phyloP scores from a whole-genome alignment of 306 rosid genomes.

The Arachis stenosperma region DNA sequence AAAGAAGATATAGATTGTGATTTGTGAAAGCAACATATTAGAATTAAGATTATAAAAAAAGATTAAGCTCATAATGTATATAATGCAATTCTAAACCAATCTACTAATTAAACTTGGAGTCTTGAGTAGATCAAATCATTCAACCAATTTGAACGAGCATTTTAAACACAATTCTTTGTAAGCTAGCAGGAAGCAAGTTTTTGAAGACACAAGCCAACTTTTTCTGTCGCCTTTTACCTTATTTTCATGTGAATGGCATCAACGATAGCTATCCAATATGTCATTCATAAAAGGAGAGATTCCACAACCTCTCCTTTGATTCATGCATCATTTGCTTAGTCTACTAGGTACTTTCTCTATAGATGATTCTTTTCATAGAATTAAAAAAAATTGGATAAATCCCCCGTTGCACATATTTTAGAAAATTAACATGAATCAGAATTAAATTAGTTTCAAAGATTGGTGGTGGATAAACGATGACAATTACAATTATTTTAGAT shows the following conservation, averaged over 20 bases:
- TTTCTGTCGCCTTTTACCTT: constrained; percentile 59
- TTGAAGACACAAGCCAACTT: constrained; percentile 45
- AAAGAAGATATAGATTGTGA: constrained; percentile 18
- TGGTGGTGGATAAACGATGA: no score
- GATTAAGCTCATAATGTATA: constrained; percentile 28
- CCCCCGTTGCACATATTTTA: constrained; percentile 4
- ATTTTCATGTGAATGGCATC: constrained; percentile 63
- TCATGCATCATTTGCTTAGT: neutral
- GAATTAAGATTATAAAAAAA: constrained; percentile 33
- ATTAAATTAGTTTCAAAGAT: no score
- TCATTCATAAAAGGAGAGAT: no score
- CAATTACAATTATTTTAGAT: no score
- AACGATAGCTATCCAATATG: constrained; percentile 39
- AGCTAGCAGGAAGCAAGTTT: constrained; percentile 44
- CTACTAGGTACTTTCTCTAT: constrained; percentile 30
- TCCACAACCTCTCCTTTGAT: no score
- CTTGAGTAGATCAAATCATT: constrained; percentile 56
- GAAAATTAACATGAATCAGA: no score
- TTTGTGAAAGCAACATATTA: constrained; percentile 8
- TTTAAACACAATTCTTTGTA: constrained; percentile 47
- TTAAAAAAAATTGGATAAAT: constrained; percentile 27
- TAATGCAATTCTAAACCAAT: constrained; percentile 25
- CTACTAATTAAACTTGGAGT: constrained; percentile 23
- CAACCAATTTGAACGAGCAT: constrained; percentile 27
- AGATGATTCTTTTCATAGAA: neutral